Evolutionary conservation across 345 rosid genomes (phyloP).

Genomic region (Aegle marmelos): DNA sequence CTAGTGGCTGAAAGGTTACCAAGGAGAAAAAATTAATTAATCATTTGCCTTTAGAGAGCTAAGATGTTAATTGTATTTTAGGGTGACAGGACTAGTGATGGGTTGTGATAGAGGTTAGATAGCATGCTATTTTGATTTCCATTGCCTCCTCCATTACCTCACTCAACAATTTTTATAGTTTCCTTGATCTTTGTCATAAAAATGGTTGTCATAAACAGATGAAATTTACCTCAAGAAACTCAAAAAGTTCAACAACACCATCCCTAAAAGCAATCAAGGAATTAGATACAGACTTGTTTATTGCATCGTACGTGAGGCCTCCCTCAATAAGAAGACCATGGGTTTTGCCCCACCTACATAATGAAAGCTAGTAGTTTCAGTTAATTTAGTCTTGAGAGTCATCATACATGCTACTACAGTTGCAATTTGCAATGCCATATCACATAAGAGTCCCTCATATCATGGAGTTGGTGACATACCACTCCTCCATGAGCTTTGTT

Average conservation of each 20-base stretch:
- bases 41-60: neutral
- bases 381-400: no score
- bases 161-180: neutral
- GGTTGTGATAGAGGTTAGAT: neutral
- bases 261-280: constrained; percentile 76
- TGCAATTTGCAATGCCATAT: neutral
- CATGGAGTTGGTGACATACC: constrained; percentile 34
- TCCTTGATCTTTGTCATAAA: neutral
- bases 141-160: neutral
- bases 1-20: neutral
- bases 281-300: constrained; percentile 59
- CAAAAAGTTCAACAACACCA: constrained; percentile 71
- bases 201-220: neutral
- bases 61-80: neutral
- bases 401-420: neutral
- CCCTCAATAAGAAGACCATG: constrained; percentile 87
- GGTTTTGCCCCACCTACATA: constrained; percentile 78
- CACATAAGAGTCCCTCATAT: neutral
- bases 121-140: neutral
- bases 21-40: neutral
- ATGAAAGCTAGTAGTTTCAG: constrained; percentile 1
- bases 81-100: neutral
- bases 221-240: constrained; percentile 66
- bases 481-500: constrained; percentile 93
- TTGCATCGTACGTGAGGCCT: constrained; percentile 76